Evolutionary conservation across 345 rosid genomes (phyloP), one percentile per base, ranked within the genome.

Genomic region (Aethionema arabicum): DNA sequence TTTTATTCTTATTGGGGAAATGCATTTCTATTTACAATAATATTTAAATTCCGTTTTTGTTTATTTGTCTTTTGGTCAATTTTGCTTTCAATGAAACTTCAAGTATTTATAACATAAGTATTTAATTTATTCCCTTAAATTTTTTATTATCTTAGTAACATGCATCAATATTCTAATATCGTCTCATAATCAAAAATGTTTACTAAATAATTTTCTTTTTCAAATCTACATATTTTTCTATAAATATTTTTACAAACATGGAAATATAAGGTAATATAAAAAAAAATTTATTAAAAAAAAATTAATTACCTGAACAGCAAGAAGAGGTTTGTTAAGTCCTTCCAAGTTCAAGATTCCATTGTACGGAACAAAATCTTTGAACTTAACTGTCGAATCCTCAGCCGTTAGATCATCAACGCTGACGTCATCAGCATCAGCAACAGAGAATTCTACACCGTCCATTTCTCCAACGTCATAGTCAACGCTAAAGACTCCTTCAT

Each of bases 361-460:
- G 77, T 74, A 83, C 0, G 96, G 97, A 55, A 89, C 78, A 65
- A 93, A 70, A 12, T 87, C 91, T 76, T 80, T 85, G 62, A 90
- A 70, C 38, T 59, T 60, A 30, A 31, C 52, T 0, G 88, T 72
- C 11, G 85, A 90, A 5, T 87, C 92, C 58, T 83, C 90, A 12
- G 49, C 82, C 59, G 80, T 81, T 49, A 93, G 82, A 70, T 87
- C 92, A 29, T 74, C 86, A 3, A 90, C 81, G 16, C 78, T 36
- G 38, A 87, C 69, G 53, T 76, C 90, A 13, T 73, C 81, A 4
- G 87, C 88, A 1, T 11, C 60, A 7, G 90, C 92, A 63, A 83
- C 85, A 4, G 71, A 11, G 49, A 90, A 83, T 76, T 87, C 96
- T 5, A 87, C 97, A n/a, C 97, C 99, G 8, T 80, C 79, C 83